Evolutionary conservation across 1,284 basidiomycete species (phyloP).

Genomic region (Ustilago loliicola): DNA sequence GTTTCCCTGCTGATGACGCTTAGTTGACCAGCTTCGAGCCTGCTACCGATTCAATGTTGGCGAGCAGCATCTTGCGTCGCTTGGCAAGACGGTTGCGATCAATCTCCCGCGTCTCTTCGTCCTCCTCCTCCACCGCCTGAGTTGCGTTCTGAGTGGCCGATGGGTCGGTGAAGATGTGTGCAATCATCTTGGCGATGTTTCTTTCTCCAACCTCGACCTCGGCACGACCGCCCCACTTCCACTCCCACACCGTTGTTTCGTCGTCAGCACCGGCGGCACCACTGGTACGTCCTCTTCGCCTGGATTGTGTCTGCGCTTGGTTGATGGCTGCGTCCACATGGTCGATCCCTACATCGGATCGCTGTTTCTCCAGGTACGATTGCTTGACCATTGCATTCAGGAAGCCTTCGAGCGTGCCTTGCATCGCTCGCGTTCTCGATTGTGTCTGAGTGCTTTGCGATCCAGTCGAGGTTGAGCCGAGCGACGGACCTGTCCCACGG

Average conservation of each 20-base stretch:
- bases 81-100: conserved; percentile 32
- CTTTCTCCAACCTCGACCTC: conserved; percentile 67
- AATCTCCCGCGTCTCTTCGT: conserved; percentile 34
- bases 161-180: conserved; percentile 51
- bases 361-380: conserved; percentile 64
- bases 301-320: conserved; percentile 25
- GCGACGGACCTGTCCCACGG: conserved; percentile 33
- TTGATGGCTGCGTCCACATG: conserved; percentile 31
- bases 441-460: conserved; percentile 48
- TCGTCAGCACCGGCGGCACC: conserved; percentile 39
- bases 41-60: conserved; percentile 48
- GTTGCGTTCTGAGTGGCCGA: conserved; percentile 23
- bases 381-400: conserved; percentile 54
- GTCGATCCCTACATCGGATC: conserved; percentile 34
- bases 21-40: conserved; percentile 48
- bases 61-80: conserved; percentile 34
- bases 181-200: conserved; percentile 63
- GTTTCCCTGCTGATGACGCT: not conserved
- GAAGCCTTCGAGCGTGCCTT: conserved; percentile 55
- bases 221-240: conserved; percentile 68
- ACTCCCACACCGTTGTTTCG: conserved; percentile 60
- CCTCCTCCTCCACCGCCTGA: conserved; percentile 29
- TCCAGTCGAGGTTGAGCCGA: conserved; percentile 15
- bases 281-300: conserved; percentile 28
- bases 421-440: conserved; percentile 23